A percentile compares a stretch with the other conserved stretches of the same genome.
Conservation (phyloP, 1,139 yeast genomes). For the Pichia sp. region DNA sequence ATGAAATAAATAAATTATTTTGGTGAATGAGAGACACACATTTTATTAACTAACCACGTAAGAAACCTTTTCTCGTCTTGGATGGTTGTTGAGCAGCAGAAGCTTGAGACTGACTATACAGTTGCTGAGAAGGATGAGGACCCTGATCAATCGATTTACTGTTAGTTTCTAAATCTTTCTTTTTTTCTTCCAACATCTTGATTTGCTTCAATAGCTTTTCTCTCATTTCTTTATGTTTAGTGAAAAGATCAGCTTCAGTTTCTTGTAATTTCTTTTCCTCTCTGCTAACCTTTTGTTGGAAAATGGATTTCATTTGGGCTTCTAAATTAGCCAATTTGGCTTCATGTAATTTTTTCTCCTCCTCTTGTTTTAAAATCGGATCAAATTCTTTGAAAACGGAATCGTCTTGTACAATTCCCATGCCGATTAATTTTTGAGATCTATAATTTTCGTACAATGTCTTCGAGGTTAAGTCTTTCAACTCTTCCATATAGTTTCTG, state of each 20-base stretch:
- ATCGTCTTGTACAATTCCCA: slow-evolving; percentile 93
- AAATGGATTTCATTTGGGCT: slow-evolving; percentile 92
- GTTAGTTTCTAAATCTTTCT: slow-evolving; percentile 57
- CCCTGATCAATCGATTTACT: slow-evolving; percentile 31
- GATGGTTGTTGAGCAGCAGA: slow-evolving; percentile 28
- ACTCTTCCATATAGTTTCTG: slow-evolving; percentile 88
- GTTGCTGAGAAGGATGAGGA: slow-evolving; percentile 3
- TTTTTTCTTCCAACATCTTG: slow-evolving; percentile 84
- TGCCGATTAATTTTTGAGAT: slow-evolving; percentile 63
- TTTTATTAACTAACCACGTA: slow-evolving; percentile 34
- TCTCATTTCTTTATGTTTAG: slow-evolving; percentile 95
- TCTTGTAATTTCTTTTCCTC: slow-evolving; percentile 96
- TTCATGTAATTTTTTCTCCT: slow-evolving; percentile 88
- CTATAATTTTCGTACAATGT: slow-evolving; percentile 83
- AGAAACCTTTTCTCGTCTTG: slow-evolving; percentile 53
- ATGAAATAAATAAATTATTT: too few species aligned
- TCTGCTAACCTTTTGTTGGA: slow-evolving; percentile 93
- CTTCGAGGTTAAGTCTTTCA: slow-evolving; percentile 78
- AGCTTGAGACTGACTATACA: neutral
- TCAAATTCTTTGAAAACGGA: slow-evolving; percentile 89
- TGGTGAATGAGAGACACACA: too few species aligned
- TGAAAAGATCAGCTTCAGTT: slow-evolving; percentile 93
- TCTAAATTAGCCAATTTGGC: slow-evolving; percentile 93
- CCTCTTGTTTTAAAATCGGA: slow-evolving; percentile 88
- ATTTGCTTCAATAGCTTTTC: slow-evolving; percentile 87